Evolutionary conservation across 257 asterid species (phyloP).

Genomic region (Solanum commersonii): DNA sequence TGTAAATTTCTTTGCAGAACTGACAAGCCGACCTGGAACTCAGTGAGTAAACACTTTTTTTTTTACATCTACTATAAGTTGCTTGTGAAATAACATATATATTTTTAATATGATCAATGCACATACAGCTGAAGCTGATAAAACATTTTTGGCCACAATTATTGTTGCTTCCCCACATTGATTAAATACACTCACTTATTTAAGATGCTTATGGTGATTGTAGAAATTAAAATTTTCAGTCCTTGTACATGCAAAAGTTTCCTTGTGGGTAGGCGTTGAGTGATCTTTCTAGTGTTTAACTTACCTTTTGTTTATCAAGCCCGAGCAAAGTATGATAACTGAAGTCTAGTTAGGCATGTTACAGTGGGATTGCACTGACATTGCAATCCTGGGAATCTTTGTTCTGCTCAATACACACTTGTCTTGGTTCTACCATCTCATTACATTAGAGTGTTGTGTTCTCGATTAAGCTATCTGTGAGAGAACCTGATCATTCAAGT

Average conservation of each 20-base stretch:
- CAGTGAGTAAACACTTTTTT: conserved; percentile 49
- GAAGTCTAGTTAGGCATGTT: neutral
- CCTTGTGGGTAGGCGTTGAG: neutral
- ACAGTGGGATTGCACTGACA: neutral
- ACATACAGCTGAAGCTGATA: neutral
- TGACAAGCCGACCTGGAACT: conserved; percentile 78
- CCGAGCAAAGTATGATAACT: neutral
- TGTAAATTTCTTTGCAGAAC: conserved; percentile 43
- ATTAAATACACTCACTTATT: neutral
- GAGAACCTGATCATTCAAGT: neutral
- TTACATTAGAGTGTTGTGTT: neutral
- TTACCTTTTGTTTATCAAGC: neutral
- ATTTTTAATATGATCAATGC: neutral
- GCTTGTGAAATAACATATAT: neutral
- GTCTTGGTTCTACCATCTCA: neutral
- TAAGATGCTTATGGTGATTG: neutral
- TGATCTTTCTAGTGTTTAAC: neutral
- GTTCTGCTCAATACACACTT: neutral
- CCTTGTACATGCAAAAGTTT: neutral
- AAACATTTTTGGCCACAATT: neutral
- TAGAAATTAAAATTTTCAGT: neutral
- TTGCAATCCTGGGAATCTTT: neutral
- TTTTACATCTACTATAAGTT: neutral
- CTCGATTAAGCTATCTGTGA: neutral
- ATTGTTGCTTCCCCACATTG: neutral